Percentiles rank a stretch among this genome's conserved stretches.
Evolutionary conservation across 2,329 filamentous ascomycete genomes (phyloP).

Genomic region (Cryphonectria radicalis): DNA sequence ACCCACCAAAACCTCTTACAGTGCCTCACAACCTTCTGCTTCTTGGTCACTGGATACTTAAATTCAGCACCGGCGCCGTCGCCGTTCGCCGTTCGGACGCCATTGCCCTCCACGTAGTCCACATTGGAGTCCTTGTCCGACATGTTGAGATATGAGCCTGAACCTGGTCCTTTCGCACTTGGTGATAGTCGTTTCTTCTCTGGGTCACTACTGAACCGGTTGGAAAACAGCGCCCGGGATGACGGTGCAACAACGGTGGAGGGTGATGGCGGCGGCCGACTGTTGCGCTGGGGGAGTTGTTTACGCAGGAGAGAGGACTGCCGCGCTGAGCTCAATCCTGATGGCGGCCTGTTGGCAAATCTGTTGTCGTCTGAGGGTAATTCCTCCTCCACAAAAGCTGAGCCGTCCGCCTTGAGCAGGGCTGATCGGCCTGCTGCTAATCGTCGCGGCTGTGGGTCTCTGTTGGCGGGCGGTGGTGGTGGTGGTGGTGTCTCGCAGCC

Average conservation of each 20-base stretch:
- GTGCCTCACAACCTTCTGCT: constrained; percentile 47
- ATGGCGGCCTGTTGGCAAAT: neutral
- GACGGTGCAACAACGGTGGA: constrained; percentile 14
- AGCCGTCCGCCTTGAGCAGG: constrained; percentile 1
- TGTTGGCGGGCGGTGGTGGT: neutral
- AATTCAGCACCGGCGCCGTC: neutral
- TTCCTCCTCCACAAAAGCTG: neutral
- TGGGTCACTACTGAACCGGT: neutral
- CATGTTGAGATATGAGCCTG: constrained; percentile 15
- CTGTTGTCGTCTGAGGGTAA: neutral
- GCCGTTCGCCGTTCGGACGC: neutral
- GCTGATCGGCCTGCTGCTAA: neutral
- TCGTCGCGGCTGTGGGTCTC: neutral
- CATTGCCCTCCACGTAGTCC: constrained; percentile 14
- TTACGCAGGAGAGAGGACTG: neutral
- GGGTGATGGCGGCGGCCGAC: neutral
- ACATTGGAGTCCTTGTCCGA: constrained; percentile 24
- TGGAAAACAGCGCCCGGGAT: constrained; percentile 9
- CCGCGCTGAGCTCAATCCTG: constrained; percentile 1
- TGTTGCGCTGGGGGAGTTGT: neutral
- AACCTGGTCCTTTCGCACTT: constrained; percentile 3
- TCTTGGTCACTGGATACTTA: constrained; percentile 3
- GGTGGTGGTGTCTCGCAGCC: neutral
- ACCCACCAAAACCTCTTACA: constrained; percentile 65
- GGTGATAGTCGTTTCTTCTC: neutral